Percentiles rank a stretch among this genome's conserved stretches.
phyloP scores from a whole-genome alignment of 257 asterid genomes.

The Nicotiana benthamiana region DNA sequence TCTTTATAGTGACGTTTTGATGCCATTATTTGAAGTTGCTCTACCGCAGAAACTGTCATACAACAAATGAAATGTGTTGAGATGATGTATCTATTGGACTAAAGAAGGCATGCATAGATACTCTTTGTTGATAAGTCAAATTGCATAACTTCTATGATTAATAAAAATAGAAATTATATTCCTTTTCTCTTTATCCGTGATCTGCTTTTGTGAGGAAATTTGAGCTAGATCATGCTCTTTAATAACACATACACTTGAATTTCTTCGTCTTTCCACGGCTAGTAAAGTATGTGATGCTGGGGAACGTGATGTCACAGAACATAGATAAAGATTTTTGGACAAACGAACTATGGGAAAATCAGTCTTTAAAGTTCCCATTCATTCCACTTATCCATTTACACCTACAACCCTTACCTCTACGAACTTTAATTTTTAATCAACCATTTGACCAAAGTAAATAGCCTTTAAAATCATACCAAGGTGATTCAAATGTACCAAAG shows the following conservation, averaged over 20 bases:
- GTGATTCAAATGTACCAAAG: neutral
- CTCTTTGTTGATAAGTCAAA: neutral
- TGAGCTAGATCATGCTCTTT: neutral
- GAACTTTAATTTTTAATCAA: neutral
- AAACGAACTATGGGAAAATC: neutral
- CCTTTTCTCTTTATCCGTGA: neutral
- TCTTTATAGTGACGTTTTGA: constrained; percentile 96
- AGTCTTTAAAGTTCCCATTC: neutral
- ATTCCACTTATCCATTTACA: neutral
- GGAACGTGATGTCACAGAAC: neutral
- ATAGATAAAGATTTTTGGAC: neutral
- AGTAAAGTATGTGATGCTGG: neutral
- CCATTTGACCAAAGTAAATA: neutral
- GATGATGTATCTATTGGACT: neutral
- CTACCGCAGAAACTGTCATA: constrained; percentile 86
- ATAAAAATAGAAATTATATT: neutral
- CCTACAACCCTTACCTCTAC: neutral
- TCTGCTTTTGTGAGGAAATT: neutral
- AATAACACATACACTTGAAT: neutral
- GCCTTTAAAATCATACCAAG: neutral
- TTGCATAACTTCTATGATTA: neutral
- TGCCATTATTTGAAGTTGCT: constrained; percentile 97
- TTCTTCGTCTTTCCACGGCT: neutral
- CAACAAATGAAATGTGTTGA: constrained; percentile 10
- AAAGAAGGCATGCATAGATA: neutral